Evolutionary conservation across 1,284 basidiomycete species (phyloP).

Genomic region (Kwoniella shivajii): DNA sequence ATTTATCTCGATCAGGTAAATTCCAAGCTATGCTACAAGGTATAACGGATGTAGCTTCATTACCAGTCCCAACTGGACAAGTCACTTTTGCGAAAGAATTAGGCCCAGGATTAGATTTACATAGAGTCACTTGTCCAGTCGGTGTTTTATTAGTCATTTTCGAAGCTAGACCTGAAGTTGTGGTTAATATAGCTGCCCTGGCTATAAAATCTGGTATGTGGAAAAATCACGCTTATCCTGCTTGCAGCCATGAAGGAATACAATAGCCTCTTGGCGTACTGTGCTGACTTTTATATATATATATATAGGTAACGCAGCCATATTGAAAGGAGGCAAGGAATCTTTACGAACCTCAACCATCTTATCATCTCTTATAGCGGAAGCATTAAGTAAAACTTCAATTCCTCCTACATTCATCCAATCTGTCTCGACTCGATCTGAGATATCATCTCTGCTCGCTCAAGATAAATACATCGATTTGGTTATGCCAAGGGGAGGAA

Average conservation of each 20-base stretch:
- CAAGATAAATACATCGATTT: conserved; percentile 93
- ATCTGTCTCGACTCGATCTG: conserved; percentile 86
- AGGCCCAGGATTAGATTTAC: conserved; percentile 83
- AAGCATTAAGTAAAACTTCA: conserved; percentile 70
- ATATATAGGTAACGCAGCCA: conserved; percentile 80
- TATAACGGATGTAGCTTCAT: conserved; percentile 77
- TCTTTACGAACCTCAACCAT: conserved; percentile 75
- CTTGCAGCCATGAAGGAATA: not conserved
- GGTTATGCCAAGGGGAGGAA: conserved; percentile 94
- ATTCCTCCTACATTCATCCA: conserved; percentile 85
- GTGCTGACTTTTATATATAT: not conserved
- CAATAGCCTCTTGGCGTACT: too few relatives aligned
- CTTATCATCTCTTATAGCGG: conserved; percentile 76
- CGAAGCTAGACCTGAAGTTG: conserved; percentile 95
- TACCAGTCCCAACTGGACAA: conserved; percentile 83
- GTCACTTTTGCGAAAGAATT: conserved; percentile 86
- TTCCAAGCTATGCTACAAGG: conserved; percentile 94
- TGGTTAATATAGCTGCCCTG: conserved; percentile 93
- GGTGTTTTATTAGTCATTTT: conserved; percentile 97
- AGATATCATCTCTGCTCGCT: conserved; percentile 81
- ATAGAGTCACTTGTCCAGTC: conserved; percentile 94
- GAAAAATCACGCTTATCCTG: not conserved
- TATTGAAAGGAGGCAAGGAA: conserved; percentile 96
- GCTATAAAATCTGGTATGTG: conserved; percentile 90
- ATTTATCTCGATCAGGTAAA: conserved; percentile 81